Evolutionary conservation across 176 grass and related monocot species (phyloP), one percentile per base, ranked within the genome.

Genomic region (Luzula sylvatica): DNA sequence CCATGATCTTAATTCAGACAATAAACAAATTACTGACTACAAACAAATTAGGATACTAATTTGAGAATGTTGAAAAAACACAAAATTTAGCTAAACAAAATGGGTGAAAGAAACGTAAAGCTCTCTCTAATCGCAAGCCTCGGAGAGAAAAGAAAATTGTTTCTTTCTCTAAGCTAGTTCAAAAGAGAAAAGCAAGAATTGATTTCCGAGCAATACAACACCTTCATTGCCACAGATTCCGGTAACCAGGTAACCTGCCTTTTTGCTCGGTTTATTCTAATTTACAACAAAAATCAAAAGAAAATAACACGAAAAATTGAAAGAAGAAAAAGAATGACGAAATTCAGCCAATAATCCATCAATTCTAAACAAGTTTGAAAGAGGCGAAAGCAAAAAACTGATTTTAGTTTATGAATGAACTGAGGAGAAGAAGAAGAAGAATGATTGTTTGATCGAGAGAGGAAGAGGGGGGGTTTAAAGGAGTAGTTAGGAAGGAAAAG

Each of bases 181-280:
- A n/a, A 47, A 40, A 30, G 42, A 15, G 30, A 48, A 44, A 48
- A 63, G n/a, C 8, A 15, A 9, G 14, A 47, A 48, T 63, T 48
- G 5, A 63, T 63, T n/a, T 48, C 42, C 58, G 58, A 63, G 58
- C 58, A 63, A 63, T 48, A 63, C 58, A 63, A 63, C 58, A 46
- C 58, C 58, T 63, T 41, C 18, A 63, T 48, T 47, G 58, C 58
- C 58, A 48, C 46, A 35, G 30, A 63, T 38, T 42, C 18, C 3
- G 40, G 42, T 41, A 63, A 63, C 19, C 23, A 63, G 58, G 58
- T 26, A 63, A 24, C n/a, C 58, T 63, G 58, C 42, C 58, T 62
- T 63, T 63, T 48, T 48, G 42, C 58, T 63, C 58, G 58, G 28
- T 63, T 48, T 24, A 46, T 19, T 59, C 1, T 0, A 35, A 35